Percentiles rank a stretch among this genome's conserved stretches.
Evolutionary conservation across 805 yeast genomes (phyloP).

Genomic region (Monosporozyma aerobia): DNA sequence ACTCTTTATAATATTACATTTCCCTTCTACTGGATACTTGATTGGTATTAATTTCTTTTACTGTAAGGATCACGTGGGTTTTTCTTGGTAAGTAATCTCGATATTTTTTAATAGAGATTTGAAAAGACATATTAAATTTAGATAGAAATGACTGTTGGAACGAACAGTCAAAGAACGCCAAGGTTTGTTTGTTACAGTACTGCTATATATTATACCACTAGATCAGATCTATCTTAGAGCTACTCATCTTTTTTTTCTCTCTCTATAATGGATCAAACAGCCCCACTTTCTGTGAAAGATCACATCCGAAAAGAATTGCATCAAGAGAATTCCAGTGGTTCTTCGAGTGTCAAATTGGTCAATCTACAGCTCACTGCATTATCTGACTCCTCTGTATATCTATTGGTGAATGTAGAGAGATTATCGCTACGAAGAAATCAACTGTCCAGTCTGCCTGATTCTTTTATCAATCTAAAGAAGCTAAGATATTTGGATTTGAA

Average conservation of each 20-base stretch:
- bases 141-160: background rate
- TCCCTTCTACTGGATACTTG: too few species aligned
- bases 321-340: conserved; percentile 2
- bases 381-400: conserved; percentile 32
- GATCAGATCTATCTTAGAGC: background rate
- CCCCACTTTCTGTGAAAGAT: conserved; percentile 1
- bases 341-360: conserved; percentile 30
- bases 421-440: conserved; percentile 47
- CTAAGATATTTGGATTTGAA: conserved; percentile 60
- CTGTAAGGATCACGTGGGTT: background rate
- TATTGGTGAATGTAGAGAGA: conserved; percentile 36
- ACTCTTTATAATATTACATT: background rate
- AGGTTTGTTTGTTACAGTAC: background rate
- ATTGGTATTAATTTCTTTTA: background rate
- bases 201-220: background rate
- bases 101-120: background rate
- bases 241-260: background rate
- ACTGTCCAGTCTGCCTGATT: conserved; percentile 39
- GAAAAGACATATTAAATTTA: background rate
- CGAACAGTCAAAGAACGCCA: background rate
- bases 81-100: background rate
- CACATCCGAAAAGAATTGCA: conserved; percentile 50
- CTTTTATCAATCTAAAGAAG: conserved; percentile 35
- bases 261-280: background rate
- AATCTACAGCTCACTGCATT: conserved; percentile 33